Base-by-base conservation (phyloP, 495 filamentous ascomycete genomes). In the Penicillium lividum region DNA sequence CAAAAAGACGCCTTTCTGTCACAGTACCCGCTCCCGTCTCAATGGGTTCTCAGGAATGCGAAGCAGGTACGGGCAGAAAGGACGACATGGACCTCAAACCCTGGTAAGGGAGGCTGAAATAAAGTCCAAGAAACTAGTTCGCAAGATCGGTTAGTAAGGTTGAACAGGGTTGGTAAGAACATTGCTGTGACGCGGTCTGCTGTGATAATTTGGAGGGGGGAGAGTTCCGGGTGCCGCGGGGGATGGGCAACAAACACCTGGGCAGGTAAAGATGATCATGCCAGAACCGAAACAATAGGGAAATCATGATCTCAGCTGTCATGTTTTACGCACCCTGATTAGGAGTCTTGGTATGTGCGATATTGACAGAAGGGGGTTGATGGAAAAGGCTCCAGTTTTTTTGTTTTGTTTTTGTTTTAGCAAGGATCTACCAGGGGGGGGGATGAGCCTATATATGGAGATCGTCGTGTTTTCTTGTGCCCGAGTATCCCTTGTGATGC, bases 121-220 rank as follows among this genome's bases (percentile, higher is more conserved):
- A 30, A 49, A 49, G 46, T 15, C 28, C 28, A 16, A 36, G 33
- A 1, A 11, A 3, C 27, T 29, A n/a, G 27, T 25, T 28, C 25
- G 27, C 22, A 30, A 11, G 8, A 13, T 28, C 22, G 7, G 46
- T 66, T 59, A 68, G 63, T 58, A 47, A 70, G 61, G 55, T 57
- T 31, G 55, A 11, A 36, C 33, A 63, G 53, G 57, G 54, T 56
- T 18, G 31, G 42, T 16, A 15, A 27, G 48, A 63, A 54, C 57
- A 67, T 62, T 47, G 53, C 65, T 60, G 66, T 70, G 71, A 73
- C 72, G 74, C 65, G 66, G 68, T 68, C 66, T 68, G 71, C 65
- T 60, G 38, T 40, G 38, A 40, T 40, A 38, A 15, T 38, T 38
- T 9, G 34, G 34, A 57, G 59, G 28, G 61, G 45, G 9, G 28